Conservation (phyloP, 352 stramenopile genomes). For the Pythium insidiosum region DNA sequence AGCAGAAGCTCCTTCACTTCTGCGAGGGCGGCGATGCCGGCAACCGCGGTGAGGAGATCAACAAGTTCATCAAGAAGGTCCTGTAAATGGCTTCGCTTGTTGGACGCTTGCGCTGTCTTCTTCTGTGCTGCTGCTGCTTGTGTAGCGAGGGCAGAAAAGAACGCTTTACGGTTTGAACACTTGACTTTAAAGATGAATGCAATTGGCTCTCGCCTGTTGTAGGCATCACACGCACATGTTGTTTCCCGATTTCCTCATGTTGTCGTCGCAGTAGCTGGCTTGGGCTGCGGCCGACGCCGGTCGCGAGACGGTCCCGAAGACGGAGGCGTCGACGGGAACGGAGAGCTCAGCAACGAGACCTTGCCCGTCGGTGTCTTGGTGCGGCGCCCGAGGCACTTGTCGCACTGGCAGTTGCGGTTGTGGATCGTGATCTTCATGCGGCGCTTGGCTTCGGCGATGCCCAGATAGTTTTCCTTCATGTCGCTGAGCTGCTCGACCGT, state of each 20-base stretch:
- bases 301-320: slow-evolving; percentile 20
- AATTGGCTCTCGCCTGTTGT: too few species aligned
- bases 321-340: slow-evolving; percentile 38
- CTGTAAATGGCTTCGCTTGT: too few species aligned
- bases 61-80: slow-evolving; percentile 93
- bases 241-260: too few species aligned
- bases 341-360: slow-evolving; percentile 5
- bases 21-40: slow-evolving; percentile 90
- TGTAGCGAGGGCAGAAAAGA: too few species aligned
- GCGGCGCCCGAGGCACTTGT: slow-evolving; percentile 61
- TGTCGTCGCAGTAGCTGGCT: too few species aligned
- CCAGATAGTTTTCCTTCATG: slow-evolving; percentile 85
- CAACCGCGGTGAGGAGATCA: slow-evolving; percentile 90
- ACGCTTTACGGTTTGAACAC: slow-evolving; percentile 18
- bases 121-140: background rate
- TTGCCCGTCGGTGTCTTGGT: slow-evolving; percentile 18
- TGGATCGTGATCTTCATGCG: slow-evolving; percentile 83
- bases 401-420: slow-evolving; percentile 72
- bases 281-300: slow-evolving; percentile 26
- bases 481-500: slow-evolving; percentile 67
- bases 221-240: too few species aligned
- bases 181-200: too few species aligned
- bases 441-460: slow-evolving; percentile 72
- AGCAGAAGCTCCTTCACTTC: slow-evolving; percentile 93
- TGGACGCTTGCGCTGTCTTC: background rate